Percentiles rank a stretch among this genome's conserved stretches.
Evolutionary conservation across 2,329 filamentous ascomycete genomes (phyloP).

Genomic region (Colletotrichum sp.): DNA sequence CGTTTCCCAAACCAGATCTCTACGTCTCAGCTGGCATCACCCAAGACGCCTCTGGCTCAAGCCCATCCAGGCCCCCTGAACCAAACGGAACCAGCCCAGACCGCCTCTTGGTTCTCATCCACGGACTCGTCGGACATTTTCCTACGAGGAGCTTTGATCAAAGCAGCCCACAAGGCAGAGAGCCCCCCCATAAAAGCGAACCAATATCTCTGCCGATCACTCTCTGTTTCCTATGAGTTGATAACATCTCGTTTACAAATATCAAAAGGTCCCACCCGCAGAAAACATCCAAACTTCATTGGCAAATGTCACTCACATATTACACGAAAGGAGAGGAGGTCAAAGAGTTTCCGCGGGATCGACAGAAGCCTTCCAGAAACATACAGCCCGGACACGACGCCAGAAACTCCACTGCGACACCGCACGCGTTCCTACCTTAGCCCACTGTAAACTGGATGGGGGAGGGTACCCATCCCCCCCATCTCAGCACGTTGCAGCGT

Average conservation of each 20-base stretch:
- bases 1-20: not conserved
- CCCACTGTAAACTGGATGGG: not conserved
- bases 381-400: not conserved
- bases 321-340: not conserved
- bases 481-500: not conserved
- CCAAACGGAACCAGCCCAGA: not conserved
- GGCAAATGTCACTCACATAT: not conserved
- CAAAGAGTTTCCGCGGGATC: not conserved
- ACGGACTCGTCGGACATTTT: not conserved
- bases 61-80: not conserved
- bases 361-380: not conserved
- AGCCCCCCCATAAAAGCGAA: not conserved
- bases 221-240: not conserved
- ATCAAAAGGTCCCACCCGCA: not conserved
- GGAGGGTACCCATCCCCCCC: not conserved
- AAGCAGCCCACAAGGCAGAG: not conserved
- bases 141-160: not conserved
- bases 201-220: not conserved
- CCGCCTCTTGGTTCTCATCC: not conserved
- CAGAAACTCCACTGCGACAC: not conserved
- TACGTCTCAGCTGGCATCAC: not conserved
- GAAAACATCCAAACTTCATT: not conserved
- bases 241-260: not conserved
- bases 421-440: not conserved
- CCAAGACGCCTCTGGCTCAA: not conserved